Base-by-base conservation (phyloP, 441 rosid genomes). In the Gossypium schwendimanii region DNA sequence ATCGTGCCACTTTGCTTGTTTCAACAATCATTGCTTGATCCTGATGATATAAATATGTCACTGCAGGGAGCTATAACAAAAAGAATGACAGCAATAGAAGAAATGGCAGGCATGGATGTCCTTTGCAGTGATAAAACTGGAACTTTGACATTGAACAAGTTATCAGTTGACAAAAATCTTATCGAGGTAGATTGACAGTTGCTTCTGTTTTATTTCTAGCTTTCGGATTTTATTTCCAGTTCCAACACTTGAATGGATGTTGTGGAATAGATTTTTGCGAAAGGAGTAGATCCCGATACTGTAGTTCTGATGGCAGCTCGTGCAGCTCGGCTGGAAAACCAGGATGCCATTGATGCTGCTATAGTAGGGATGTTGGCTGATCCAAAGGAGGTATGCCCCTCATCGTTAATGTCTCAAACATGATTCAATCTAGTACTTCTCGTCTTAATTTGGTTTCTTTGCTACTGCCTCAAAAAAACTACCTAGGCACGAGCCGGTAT, bases 301-400 rank as follows among this genome's bases (percentile, higher is more conserved):
- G 88, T 85, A 3, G 66, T 85, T 61, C 75, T 85, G 57, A 81
- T 82, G 85, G 88, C 88, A 1, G 88, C 88, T 59, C 78, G 82
- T 69, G 87, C 86, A 45, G 84, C 89, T 5, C 77, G 86, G 61
- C 62, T 77, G 60, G 87, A 86, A 67, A 86, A 86, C 76, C 87
- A 82, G 77, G 86, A 84, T 71, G 87, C 86, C 12, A 84, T 86
- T 47, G 83, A 86, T 75, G 75, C 87, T 75, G 83, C 86, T 67
- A 80, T 86, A 1, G 86, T 84, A 3, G 89, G 85, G 41, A 86
- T 80, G 81, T 75, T 86, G 74, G 86, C 84, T 33, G 87, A 86
- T 80, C 87, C 89, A 45, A 84, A 80, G 66, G 87, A 82, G 89
- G 89, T 84, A 84, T n/a, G 33, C 36, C 28, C 17, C 14, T 41